Evolutionary conservation across 805 yeast genomes (phyloP), one percentile per base, ranked within the genome.

Genomic region (Barnettozyma wickerhamii): DNA sequence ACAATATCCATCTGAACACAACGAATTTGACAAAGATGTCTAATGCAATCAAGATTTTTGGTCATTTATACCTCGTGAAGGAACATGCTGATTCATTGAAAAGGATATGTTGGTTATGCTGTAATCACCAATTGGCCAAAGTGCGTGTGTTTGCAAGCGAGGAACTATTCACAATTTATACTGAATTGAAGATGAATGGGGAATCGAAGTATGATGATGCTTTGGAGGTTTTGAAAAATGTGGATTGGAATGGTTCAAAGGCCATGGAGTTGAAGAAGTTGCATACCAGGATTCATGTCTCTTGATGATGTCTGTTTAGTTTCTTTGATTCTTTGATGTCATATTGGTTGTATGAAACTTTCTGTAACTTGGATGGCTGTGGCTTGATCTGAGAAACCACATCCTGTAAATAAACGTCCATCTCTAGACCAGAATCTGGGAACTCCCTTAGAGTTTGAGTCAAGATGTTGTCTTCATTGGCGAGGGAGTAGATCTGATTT

Each of bases 1-100:
- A 69, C 62, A 82, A 82, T 52, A 56, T 78, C 26, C 82, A 80
- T 40, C 60, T 82, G 26, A 72, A 71, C 42, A 72, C 77, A 1
- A 53, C 65, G 5, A 68, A 66, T 37, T 33, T 63, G 7, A 41
- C 58, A 0, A 56, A 79, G 31, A 45, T 77, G 1, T 49, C 57
- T 1, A 49, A 65, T 12, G 70, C 72, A 0, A 52, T 79, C 5
- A 59, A 64, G 37, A 46, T 77, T 0, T 71, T 81, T 46, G 71
- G 69, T 6, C 60, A 62, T 32, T 41, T 80, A 24, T 51, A 60
- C 4, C 33, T 48, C 0, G 37, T 40, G 4, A 38, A 50, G 17
- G 47, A 37, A 35, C 33, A 32, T 43, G 37, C 12, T 28, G 53
- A 50, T 49, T 48, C 56, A 10, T 31, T 41, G 10, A 35, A 40